Evolutionary conservation across 257 asterid genomes (phyloP).

Genomic region (Gentiana macrophylla): DNA sequence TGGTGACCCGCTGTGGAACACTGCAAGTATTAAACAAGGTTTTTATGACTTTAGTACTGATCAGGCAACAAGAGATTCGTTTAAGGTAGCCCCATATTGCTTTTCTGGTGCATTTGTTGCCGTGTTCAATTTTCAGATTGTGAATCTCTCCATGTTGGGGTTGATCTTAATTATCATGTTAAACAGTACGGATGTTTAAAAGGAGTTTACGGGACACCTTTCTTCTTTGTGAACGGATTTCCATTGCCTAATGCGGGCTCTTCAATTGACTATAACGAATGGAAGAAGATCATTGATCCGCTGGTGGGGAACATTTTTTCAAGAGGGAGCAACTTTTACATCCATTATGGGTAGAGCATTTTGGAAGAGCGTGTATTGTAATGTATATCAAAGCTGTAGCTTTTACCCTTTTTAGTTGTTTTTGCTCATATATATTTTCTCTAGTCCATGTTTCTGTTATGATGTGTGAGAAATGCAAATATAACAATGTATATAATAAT

Average conservation of each 20-base stretch:
- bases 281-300: constrained; percentile 58
- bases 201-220: constrained; percentile 85
- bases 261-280: constrained; percentile 31
- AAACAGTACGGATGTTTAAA: constrained; percentile 70
- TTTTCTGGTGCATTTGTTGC: not conserved
- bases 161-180: not conserved
- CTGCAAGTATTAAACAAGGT: constrained; percentile 40
- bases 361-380: not conserved
- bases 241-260: constrained; percentile 71
- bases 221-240: constrained; percentile 82
- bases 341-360: constrained; percentile 6
- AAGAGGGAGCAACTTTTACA: constrained; percentile 1
- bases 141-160: no score
- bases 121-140: not conserved
- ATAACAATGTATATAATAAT: no score
- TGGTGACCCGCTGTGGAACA: constrained; percentile 23
- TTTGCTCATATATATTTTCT: no score
- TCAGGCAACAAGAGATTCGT: constrained; percentile 52
- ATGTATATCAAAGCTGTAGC: no score
- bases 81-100: constrained; percentile 50
- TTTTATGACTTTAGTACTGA: constrained; percentile 47
- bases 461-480: no score
- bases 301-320: constrained; percentile 20
- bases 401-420: no score
- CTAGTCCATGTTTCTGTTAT: no score